A percentile compares a stretch with the other conserved stretches of the same genome.
Conservation (phyloP, 169 alveolate species). For the Plasmodium malariae region DNA sequence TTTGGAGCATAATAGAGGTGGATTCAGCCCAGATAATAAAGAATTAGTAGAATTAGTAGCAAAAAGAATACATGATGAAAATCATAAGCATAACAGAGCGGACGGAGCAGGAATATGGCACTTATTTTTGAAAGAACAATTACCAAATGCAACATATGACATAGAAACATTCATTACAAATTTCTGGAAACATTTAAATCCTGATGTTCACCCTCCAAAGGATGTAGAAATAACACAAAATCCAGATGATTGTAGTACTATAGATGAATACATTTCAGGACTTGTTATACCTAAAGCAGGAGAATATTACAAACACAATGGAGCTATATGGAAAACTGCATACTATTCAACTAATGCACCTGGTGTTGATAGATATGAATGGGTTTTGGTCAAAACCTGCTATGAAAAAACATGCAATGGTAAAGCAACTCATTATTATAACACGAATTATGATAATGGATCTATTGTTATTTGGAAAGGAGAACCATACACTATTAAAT, state of each 20-base stretch:
- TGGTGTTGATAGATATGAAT: slow-evolving; percentile 65
- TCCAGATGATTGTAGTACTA: slow-evolving; percentile 53
- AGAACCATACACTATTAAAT: slow-evolving; percentile 32
- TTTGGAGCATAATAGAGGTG: slow-evolving; percentile 66
- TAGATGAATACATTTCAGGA: slow-evolving; percentile 51
- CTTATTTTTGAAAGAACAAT: slow-evolving; percentile 57
- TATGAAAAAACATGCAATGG: slow-evolving; percentile 47
- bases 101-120: slow-evolving; percentile 67
- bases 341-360: slow-evolving; percentile 57
- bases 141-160: slow-evolving; percentile 39
- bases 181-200: slow-evolving; percentile 52
- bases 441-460: slow-evolving; percentile 41
- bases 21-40: slow-evolving; percentile 50
- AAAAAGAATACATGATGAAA: slow-evolving; percentile 52
- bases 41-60: slow-evolving; percentile 44
- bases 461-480: slow-evolving; percentile 53
- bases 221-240: slow-evolving; percentile 24
- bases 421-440: slow-evolving; percentile 47
- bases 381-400: slow-evolving; percentile 55
- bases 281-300: slow-evolving; percentile 36
- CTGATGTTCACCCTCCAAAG: slow-evolving; percentile 21
- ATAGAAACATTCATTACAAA: slow-evolving; percentile 22
- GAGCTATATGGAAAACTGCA: slow-evolving; percentile 49
- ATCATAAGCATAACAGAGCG: slow-evolving; percentile 30
- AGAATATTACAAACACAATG: slow-evolving; percentile 37